Conservation (phyloP, 192 early-diverging fungal genomes). For the Backusella tarrabulga region DNA sequence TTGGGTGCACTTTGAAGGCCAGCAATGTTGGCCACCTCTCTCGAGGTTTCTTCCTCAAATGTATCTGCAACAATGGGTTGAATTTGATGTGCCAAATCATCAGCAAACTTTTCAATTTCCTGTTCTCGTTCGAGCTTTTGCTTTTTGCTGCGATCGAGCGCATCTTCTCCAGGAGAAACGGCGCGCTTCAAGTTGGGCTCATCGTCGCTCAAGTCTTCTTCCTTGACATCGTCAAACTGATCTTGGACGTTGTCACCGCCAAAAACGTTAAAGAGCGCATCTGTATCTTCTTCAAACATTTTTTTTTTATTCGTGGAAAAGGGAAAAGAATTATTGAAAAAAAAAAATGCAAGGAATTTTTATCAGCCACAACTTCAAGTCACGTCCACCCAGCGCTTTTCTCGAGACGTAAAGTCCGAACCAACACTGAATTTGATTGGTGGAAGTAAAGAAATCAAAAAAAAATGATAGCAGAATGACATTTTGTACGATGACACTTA, state of each 20-base stretch:
- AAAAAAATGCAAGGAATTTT: neutral
- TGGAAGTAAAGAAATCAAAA: too few species aligned
- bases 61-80: slow-evolving; percentile 63
- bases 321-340: neutral
- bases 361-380: neutral
- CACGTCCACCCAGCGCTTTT: neutral
- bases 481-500: too few species aligned
- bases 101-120: neutral
- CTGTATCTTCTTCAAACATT: slow-evolving; percentile 36
- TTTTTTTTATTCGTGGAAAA: neutral
- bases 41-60: slow-evolving; percentile 67
- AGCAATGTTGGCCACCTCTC: slow-evolving; percentile 62
- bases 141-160: slow-evolving; percentile 4
- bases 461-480: too few species aligned
- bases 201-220: slow-evolving; percentile 4
- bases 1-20: slow-evolving; percentile 47
- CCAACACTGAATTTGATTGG: neutral
- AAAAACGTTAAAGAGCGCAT: slow-evolving; percentile 32
- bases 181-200: neutral
- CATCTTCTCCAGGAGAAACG: neutral
- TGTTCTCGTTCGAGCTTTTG: slow-evolving; percentile 1
- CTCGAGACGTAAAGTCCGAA: neutral
- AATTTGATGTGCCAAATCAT: slow-evolving; percentile 26
- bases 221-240: slow-evolving; percentile 9
- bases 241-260: slow-evolving; percentile 4